Evolutionary conservation across 2,329 filamentous ascomycete species (phyloP).

Genomic region (Calonectria henricotiae): DNA sequence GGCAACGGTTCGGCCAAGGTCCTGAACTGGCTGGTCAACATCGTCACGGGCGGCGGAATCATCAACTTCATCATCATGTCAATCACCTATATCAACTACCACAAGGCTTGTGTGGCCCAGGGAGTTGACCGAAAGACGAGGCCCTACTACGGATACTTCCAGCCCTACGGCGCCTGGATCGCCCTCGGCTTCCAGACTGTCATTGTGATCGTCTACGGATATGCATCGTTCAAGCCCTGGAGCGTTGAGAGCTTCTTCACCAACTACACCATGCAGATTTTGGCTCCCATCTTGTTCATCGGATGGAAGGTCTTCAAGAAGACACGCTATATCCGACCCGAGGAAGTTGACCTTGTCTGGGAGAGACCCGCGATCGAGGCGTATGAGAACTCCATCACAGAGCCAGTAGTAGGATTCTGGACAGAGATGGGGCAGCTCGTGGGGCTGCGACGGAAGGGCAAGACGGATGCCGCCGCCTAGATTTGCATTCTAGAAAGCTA

Average conservation of each 20-base stretch:
- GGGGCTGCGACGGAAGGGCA: constrained; percentile 34
- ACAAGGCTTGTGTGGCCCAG: constrained; percentile 70
- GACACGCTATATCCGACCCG: constrained; percentile 69
- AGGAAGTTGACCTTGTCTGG: constrained; percentile 74
- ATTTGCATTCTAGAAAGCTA: background rate
- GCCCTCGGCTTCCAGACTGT: constrained; percentile 61
- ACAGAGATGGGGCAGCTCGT: constrained; percentile 62
- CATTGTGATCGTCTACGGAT: constrained; percentile 70
- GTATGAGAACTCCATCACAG: constrained; percentile 69
- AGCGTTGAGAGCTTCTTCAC: constrained; percentile 65
- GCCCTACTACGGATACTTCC: constrained; percentile 73
- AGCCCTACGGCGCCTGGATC: constrained; percentile 72
- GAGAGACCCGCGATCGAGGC: constrained; percentile 72
- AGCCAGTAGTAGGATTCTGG: constrained; percentile 71
- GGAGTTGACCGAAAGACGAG: constrained; percentile 68
- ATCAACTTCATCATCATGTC: constrained; percentile 75
- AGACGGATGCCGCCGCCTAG: background rate
- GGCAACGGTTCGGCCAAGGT: constrained; percentile 66
- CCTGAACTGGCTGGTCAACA: constrained; percentile 70
- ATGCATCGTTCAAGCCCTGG: constrained; percentile 70
- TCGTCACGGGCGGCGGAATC: constrained; percentile 72
- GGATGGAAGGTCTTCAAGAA: constrained; percentile 77
- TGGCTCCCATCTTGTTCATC: constrained; percentile 69
- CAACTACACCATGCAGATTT: constrained; percentile 73
- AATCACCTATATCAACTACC: constrained; percentile 65